Evolutionary conservation across 2,329 filamentous ascomycete genomes (phyloP), one percentile per base, ranked within the genome.

Genomic region (Paecilomyces sp.): DNA sequence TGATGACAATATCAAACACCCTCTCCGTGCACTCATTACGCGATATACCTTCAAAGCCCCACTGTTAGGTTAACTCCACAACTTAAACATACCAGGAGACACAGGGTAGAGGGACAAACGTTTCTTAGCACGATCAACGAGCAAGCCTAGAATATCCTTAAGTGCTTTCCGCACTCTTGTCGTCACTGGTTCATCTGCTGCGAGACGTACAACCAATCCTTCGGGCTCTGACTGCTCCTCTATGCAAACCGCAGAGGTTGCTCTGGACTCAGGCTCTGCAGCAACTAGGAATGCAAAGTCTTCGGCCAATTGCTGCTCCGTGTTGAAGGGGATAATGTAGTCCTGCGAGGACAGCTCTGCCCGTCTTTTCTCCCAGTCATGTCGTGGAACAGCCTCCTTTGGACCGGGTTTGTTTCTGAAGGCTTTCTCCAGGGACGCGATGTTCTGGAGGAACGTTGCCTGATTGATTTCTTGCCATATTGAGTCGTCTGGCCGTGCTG

Each of bases 231-330:
- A 3, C 5, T 62, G 24, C 55, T 72, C 66, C 59, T 72, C 69
- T 3, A 73, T 56, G 53, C 70, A 68, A 31, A 68, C 68, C 7
- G 71, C 70, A 33, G 70, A 65, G 6, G 71, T 67, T 51, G 61
- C 66, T 41, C 68, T 64, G 0, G 64, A 64, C 2, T 64, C 69
- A 60, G 69, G 62, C 41, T 70, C 61, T 22, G 65, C 64, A 7
- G 71, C 68, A 11, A 62, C 69, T 24, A 73, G 58, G 55, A 67
- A 69, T 15, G 71, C 70, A 59, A 72, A 62, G 56, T 72, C 68
- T 58, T 71, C 64, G 1, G 68, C 66, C 9, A 73, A 57, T 47
- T 61, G 61, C 57, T 67, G 63, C 59, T 74, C 71, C 15, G 64
- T 60, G 2, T 62, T 58, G 24, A 69, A 61, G 6, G 67, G 62